Percentiles rank a stretch among this genome's conserved stretches.
These are phyloP conservation scores for Cladosporium sp. DNA, from an alignment of 2,329 filamentous ascomycete species.

Conservation along the genomic window DNA sequence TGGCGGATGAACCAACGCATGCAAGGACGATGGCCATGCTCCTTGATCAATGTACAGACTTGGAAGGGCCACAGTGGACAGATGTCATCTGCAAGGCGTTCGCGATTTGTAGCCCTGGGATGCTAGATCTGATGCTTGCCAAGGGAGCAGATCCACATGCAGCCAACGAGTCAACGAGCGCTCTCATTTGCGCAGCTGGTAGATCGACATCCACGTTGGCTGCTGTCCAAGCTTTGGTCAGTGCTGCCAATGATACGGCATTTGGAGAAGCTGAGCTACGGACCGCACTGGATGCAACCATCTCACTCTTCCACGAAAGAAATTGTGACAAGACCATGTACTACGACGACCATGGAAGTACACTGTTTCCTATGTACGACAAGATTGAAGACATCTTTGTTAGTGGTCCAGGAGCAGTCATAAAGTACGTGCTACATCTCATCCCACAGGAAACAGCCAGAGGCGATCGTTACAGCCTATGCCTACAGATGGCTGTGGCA, in stretches of 20 bases:
- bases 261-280: background rate
- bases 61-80: no score
- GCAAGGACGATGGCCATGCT: no score
- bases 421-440: background rate
- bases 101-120: no score
- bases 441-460: background rate
- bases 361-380: background rate
- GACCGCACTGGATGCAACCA: background rate
- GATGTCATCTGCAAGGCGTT: no score
- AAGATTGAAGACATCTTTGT: background rate
- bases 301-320: background rate
- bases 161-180: no score
- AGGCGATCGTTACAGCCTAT: background rate
- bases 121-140: no score
- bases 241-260: background rate
- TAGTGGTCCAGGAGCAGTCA: background rate
- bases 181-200: no score
- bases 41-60: no score
- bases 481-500: background rate
- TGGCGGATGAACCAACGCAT: no score
- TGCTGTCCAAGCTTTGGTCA: background rate
- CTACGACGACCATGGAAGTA: no score
- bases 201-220: background rate
- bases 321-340: no score
- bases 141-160: no score